phyloP scores from a whole-genome alignment of 371 early-diverging fungal species.

The Catenaria anguillulae region DNA sequence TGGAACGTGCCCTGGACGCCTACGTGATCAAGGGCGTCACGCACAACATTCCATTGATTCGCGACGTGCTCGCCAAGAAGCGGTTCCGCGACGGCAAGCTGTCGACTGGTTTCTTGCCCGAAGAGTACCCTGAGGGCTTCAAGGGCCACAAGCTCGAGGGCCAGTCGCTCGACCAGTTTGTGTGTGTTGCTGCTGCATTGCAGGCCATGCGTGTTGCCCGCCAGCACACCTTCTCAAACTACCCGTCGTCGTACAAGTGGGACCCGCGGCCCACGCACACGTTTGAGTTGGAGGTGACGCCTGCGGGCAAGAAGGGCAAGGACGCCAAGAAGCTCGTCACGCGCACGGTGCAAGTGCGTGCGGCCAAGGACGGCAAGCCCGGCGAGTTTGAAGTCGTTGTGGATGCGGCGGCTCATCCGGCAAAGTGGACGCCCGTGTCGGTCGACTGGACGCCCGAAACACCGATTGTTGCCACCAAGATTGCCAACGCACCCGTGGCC shows the following conservation, averaged over 20 bases:
- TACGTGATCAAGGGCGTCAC: conserved; percentile 89
- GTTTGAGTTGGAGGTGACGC: conserved; percentile 4
- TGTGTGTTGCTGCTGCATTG: conserved; percentile 45
- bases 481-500: conserved; percentile 19
- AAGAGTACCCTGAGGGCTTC: conserved; percentile 85
- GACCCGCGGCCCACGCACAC: background rate
- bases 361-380: conserved; percentile 19
- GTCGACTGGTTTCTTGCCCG: conserved; percentile 76
- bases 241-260: background rate
- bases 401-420: conserved; percentile 9
- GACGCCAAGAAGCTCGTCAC: background rate
- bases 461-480: conserved; percentile 46
- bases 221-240: conserved; percentile 21
- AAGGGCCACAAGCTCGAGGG: conserved; percentile 41
- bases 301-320: background rate
- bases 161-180: conserved; percentile 37
- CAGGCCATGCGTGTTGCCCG: conserved; percentile 52
- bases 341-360: conserved; percentile 19
- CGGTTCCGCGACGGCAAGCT: conserved; percentile 62
- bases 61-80: conserved; percentile 66
- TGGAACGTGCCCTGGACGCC: conserved; percentile 69
- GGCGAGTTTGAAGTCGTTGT: conserved; percentile 17
- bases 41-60: conserved; percentile 84
- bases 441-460: conserved; percentile 58
- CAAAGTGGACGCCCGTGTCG: conserved; percentile 26